These are phyloP conservation scores for Nothophaeocryptopus gaeumannii DNA, from an alignment of 2,329 filamentous ascomycete species.

Conservation along the genomic window DNA sequence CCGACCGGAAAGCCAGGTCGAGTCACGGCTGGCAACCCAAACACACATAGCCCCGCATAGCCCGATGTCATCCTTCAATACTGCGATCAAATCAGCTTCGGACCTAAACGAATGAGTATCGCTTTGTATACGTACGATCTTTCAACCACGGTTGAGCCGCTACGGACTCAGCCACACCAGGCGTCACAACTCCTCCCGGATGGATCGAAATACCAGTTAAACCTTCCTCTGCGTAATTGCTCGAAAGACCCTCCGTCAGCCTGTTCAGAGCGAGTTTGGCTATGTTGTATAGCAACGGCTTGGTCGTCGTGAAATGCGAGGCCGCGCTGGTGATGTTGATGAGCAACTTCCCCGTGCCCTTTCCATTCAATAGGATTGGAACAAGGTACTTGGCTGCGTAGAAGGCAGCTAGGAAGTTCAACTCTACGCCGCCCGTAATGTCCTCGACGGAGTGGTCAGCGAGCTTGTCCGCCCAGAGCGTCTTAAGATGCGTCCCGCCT, in stretches of 20 bases:
- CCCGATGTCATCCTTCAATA: conserved; percentile 13
- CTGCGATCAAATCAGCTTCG: background rate
- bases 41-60: conserved; percentile 10
- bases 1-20: background rate
- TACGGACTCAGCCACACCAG: conserved; percentile 2
- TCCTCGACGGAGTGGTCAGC: background rate
- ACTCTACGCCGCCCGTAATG: background rate
- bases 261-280: background rate
- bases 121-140: background rate
- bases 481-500: background rate
- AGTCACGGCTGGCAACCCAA: background rate
- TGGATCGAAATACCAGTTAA: conserved; percentile 8
- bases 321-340: conserved; percentile 14
- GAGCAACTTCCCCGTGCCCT: conserved; percentile 4
- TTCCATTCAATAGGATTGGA: background rate
- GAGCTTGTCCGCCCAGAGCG: background rate
- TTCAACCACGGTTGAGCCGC: background rate
- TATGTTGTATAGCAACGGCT: background rate
- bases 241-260: background rate
- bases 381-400: background rate
- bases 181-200: conserved; percentile 9
- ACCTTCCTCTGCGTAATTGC: conserved; percentile 3
- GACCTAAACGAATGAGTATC: background rate
- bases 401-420: background rate
- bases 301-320: conserved; percentile 5